Evolutionary conservation across 805 yeast species (phyloP), one percentile per base, ranked within the genome.

Genomic region (Spencermartinsiella europaea): DNA sequence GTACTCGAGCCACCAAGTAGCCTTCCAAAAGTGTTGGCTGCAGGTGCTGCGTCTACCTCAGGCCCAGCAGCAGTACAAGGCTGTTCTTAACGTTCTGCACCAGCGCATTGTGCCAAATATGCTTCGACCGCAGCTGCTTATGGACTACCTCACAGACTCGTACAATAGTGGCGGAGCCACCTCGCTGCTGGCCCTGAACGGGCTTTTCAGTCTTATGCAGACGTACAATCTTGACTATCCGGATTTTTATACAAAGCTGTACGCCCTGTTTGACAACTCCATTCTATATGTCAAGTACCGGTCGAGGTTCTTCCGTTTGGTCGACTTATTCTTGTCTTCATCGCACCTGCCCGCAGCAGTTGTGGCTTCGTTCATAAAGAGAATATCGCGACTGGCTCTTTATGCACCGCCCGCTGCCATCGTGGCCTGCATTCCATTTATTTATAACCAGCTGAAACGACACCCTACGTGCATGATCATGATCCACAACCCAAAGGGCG

Each of bases 391-490:
- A 45, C 70, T 90, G 40, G 72, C 91, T 1, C 62, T 91, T 38
- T 72, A 79, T 10, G 82, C 95, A 1, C 86, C 95, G 21, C 95
- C 97, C 2, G 76, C 95, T 1, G 96, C 96, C 2, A 80, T 86
- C 34, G 95, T 91, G 15, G 79, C 87, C 2, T 75, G 87, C 12
- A 75, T 91, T 17, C 98, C 99, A n/a, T 88, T 93, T 63, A 75
- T 89, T 10, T 91, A 91, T 69, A 91, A 91, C 64, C 74, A 89
- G 52, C 66, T 93, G 58, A 91, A 87, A 62, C 80, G 87, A 57
- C 99, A 93, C 66, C 97, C 97, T 38, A 80, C 90, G 3, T 90
- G 97, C 72, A 91, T 90, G 95, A 70, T 83, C 20, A 71, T 91
- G 75, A 73, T 91, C 36, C 98, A 93, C 59, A 59, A 69, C 53